Percentiles rank a stretch among this genome's conserved stretches.
Evolutionary conservation across 768 basidiomycete species (phyloP).

Genomic region (Trametes elegans): DNA sequence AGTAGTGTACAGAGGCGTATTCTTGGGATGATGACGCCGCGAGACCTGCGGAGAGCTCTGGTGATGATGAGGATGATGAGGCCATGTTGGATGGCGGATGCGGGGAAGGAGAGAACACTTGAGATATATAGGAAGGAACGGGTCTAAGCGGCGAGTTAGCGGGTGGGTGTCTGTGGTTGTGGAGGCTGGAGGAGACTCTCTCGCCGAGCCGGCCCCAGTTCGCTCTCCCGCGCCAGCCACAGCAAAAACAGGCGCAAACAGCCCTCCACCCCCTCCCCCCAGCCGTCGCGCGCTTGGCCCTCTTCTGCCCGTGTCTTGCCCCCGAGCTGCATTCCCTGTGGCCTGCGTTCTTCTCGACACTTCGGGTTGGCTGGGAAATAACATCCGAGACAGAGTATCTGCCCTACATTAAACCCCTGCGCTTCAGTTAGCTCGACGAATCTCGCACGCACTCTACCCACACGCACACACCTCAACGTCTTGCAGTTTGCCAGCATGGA

Average conservation of each 20-base stretch:
- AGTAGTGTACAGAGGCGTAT: slow-evolving; percentile 59
- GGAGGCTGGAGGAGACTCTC: slow-evolving; percentile 21
- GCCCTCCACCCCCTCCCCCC: not conserved
- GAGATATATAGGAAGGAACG: slow-evolving; percentile 22
- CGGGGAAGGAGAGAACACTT: slow-evolving; percentile 28
- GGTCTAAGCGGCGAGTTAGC: slow-evolving; percentile 15
- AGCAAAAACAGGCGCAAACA: slow-evolving; percentile 16
- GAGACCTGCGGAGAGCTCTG: slow-evolving; percentile 59
- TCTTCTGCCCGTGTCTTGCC: not conserved
- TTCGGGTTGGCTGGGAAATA: too few relatives aligned
- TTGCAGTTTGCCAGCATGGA: not conserved
- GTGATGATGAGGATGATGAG: slow-evolving; percentile 76
- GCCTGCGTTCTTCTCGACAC: not conserved
- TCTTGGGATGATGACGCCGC: slow-evolving; percentile 38
- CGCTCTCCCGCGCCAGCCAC: slow-evolving; percentile 15
- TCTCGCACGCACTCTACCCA: too few relatives aligned
- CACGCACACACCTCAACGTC: too few relatives aligned
- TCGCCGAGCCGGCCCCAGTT: slow-evolving; percentile 13
- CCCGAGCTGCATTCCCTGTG: not conserved
- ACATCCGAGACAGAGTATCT: too few relatives aligned
- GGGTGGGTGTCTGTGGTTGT: slow-evolving; percentile 18
- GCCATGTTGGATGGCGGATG: slow-evolving; percentile 47
- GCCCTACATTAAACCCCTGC: too few relatives aligned
- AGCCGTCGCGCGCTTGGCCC: not conserved
- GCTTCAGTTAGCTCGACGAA: too few relatives aligned